These are phyloP conservation scores for Spizellomyces sp. DNA, from an alignment of 192 early-diverging fungal genomes.

Conservation along the genomic window DNA sequence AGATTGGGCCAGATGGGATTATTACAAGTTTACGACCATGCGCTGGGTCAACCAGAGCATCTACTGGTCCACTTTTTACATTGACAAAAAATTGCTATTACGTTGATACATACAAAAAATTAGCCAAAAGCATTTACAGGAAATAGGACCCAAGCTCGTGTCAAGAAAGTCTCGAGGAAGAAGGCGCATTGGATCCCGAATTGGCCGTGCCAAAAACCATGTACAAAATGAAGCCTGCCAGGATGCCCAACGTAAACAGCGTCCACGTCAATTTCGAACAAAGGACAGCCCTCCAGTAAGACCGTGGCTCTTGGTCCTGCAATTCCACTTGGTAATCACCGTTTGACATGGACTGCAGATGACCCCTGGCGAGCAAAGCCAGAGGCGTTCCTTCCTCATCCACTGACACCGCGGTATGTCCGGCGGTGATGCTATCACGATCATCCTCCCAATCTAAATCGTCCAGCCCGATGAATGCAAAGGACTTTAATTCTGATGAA, in stretches of 20 bases:
- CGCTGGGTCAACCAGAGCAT: no score
- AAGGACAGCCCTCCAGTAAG: neutral
- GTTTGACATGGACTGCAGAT: neutral
- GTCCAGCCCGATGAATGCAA: neutral
- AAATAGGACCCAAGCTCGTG: no score
- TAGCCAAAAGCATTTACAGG: no score
- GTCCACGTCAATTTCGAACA: neutral
- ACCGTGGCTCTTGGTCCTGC: neutral
- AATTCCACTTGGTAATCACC: neutral
- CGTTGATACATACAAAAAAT: no score
- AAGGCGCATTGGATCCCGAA: neutral
- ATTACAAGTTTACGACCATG: no score
- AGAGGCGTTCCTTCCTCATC: neutral
- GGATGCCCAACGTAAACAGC: neutral
- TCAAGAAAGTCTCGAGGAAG: neutral
- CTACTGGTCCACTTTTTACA: no score
- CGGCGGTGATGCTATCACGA: neutral
- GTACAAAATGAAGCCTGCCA: neutral
- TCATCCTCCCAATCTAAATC: neutral
- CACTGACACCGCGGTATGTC: neutral
- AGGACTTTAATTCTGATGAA: neutral
- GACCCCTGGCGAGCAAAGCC: neutral
- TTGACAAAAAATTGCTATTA: no score
- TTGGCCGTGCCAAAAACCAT: neutral
- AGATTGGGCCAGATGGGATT: no score